A percentile compares a stretch with the other conserved stretches of the same genome.
Evolutionary conservation across 148 eudicot species (phyloP).

Genomic region (Silene latifolia): DNA sequence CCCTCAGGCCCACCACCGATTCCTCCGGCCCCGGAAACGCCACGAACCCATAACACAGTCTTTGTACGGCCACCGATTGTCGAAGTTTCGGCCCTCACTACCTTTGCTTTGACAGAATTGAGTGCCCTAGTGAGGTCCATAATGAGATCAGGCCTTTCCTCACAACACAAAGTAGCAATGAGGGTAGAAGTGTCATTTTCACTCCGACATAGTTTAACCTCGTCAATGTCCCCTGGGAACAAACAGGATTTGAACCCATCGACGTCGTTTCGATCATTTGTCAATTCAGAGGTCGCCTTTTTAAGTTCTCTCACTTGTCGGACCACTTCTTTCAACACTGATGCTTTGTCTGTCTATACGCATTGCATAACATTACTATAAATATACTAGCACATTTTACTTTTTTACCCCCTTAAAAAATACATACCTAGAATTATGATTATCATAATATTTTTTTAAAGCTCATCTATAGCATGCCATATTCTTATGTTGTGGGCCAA

Average conservation of each 20-base stretch:
- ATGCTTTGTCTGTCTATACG: constrained; percentile 85
- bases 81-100: constrained; percentile 70
- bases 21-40: constrained; percentile 14
- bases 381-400: too few relatives aligned
- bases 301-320: constrained; percentile 72
- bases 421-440: too few relatives aligned
- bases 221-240: constrained; percentile 67
- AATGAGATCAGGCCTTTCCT: constrained; percentile 69
- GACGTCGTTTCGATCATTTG: constrained; percentile 13
- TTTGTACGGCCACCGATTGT: constrained; percentile 78
- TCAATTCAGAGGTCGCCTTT: constrained; percentile 37
- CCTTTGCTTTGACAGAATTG: constrained; percentile 46
- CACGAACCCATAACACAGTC: constrained; percentile 55
- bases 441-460: too few relatives aligned
- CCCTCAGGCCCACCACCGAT: constrained; percentile 38
- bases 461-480: too few relatives aligned
- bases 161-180: constrained; percentile 66
- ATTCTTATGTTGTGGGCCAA: too few relatives aligned
- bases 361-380: constrained; percentile 3
- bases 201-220: constrained; percentile 39
- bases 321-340: constrained; percentile 79
- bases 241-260: constrained; percentile 18
- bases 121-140: constrained; percentile 59
- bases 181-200: constrained; percentile 30
- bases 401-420: too few relatives aligned